Evolutionary conservation across 225 moss, liverwort and hornwort species (phyloP), one percentile per base, ranked within the genome.

Genomic region (Polytrichum commune): DNA sequence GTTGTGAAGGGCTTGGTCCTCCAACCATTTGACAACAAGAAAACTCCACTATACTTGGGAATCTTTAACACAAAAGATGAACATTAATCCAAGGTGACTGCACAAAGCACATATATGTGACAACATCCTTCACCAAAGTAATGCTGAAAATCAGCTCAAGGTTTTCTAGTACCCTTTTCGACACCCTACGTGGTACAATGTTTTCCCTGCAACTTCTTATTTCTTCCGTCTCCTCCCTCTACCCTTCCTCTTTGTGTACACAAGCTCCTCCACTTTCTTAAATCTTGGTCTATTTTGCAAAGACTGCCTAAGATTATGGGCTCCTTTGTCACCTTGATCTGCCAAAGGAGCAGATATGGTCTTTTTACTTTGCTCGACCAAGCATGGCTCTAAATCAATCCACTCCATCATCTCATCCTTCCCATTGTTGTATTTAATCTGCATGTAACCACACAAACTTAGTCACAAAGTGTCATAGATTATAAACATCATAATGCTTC

Each of bases 391-490:
- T 65, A 84, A 69, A 25, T 73, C 75, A 73, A 82, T 62, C 88
- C 84, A 88, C 75, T 74, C 76, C 77, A 82, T 72, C 58, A 67
- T 73, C 68, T 82, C 77, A 27, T 72, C 79, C 67, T 80, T 82
- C 60, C 82, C 82, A 54, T 82, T 75, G 33, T 78, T 76, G 70
- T 77, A 76, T 55, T 78, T 79, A 74, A 76, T 66, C 84, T 88
- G 84, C 75, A 78, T 46, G 16, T 46, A 46, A 46, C 4, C 46
- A 46, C 46, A 0, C 16, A 16, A 3, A 4, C 46, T 46, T 46
- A 16, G 46, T 46, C 46, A 46, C 46, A 46, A 16, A 3, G 26
- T 26, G 26, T 46, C 13, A 3, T 13, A 46, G 3, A 46, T 13
- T 10, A 46, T 46, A 46, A 46, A 3, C 46, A 46, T 46, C 46